A percentile compares a stretch with the other conserved stretches of the same genome.
These are phyloP conservation scores for Solanum pennellii DNA, from an alignment of 257 asterid species.

Conservation along the genomic window DNA sequence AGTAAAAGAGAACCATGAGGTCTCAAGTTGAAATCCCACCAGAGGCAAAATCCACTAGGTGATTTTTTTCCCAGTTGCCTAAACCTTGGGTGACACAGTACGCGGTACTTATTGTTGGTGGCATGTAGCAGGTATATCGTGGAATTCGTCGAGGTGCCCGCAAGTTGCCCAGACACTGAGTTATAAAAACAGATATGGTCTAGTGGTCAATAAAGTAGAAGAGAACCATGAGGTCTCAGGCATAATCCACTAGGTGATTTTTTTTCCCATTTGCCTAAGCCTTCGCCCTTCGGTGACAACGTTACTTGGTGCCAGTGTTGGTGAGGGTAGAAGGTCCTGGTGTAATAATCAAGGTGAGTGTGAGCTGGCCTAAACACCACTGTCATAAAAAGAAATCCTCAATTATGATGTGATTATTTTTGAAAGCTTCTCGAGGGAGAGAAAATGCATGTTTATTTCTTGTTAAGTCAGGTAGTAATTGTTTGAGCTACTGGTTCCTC, in stretches of 20 bases:
- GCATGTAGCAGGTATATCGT: background rate
- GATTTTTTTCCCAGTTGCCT: background rate
- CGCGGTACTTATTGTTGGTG: background rate
- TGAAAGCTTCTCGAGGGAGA: background rate
- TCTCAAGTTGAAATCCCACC: background rate
- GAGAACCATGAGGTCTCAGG: background rate
- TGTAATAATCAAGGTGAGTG: background rate
- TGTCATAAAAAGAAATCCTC: background rate
- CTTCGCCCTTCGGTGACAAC: background rate
- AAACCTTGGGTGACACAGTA: background rate
- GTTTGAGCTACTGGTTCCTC: background rate
- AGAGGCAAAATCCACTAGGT: background rate
- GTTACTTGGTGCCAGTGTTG: background rate
- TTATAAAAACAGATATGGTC: background rate
- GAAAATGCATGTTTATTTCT: background rate
- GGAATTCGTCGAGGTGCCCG: background rate
- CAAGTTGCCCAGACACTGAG: background rate
- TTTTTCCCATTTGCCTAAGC: background rate
- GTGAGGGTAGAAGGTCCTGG: background rate
- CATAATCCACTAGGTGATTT: background rate
- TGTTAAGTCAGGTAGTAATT: background rate
- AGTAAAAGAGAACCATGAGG: background rate
- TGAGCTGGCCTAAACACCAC: background rate
- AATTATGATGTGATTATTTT: background rate
- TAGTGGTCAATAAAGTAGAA: background rate